These are phyloP conservation scores for Umbelopsis ramanniana DNA, from an alignment of 192 early-diverging fungal species.

Conservation along the genomic window DNA sequence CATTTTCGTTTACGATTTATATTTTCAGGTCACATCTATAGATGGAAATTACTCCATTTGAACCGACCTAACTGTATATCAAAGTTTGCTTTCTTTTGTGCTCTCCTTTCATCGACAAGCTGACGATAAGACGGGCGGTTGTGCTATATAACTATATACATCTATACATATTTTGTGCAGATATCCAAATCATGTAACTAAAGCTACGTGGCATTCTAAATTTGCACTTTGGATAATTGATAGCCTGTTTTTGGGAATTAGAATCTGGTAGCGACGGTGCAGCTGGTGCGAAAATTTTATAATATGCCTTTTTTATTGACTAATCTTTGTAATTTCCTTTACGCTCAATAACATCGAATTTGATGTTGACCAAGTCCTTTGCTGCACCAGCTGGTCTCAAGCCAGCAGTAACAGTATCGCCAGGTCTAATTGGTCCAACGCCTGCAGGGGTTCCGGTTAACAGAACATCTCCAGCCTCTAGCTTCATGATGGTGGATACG, in stretches of 20 bases:
- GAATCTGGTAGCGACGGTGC: neutral
- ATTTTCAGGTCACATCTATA: constrained; percentile 19
- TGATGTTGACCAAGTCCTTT: constrained; percentile 27
- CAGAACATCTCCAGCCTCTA: constrained; percentile 89
- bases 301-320: no score
- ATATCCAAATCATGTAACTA: constrained; percentile 2
- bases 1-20: constrained; percentile 13
- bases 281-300: no score
- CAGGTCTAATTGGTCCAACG: constrained; percentile 81
- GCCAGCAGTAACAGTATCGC: constrained; percentile 79
- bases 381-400: constrained; percentile 23
- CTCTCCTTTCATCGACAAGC: constrained; percentile 1
- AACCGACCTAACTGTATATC: constrained; percentile 16
- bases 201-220: neutral
- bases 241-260: neutral
- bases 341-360: constrained; percentile 35
- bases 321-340: constrained; percentile 14
- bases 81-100: constrained; percentile 3
- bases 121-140: constrained; percentile 9
- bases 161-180: neutral
- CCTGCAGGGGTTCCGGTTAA: constrained; percentile 93
- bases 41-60: neutral
- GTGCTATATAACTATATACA: constrained; percentile 21
- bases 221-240: neutral
- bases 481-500: constrained; percentile 84